Base-by-base conservation (phyloP, 2,329 filamentous ascomycete species). In the Colletotrichum coccodes region DNA sequence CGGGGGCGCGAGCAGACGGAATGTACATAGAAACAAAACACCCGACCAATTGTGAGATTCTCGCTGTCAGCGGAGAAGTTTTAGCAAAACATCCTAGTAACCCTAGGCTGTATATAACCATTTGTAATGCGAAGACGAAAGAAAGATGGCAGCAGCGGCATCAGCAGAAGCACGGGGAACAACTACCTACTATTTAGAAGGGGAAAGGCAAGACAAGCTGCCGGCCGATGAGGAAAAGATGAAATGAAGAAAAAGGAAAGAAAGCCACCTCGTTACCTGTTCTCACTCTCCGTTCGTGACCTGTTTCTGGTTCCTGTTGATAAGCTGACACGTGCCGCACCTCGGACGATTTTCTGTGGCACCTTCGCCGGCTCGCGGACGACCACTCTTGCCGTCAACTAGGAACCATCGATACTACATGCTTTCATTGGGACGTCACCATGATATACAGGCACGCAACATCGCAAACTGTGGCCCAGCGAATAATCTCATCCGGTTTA, bases 41-140 rank as follows among this genome's bases (percentile, higher is more conserved):
- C 44, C 21, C n/a, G 23, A 40, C 42, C 42, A 30, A 46, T 46
- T 58, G 52, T 46, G 47, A 62, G 38, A 67, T 58, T 52, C 63
- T 62, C 34, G 38, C 67, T 52, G 36, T 26, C 46, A 57, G 52
- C 28, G 52, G 58, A 66, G 44, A 53, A n/a, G 57, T 30, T 60
- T 42, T 8, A 6, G 44, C 21, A 40, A 44, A 34, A 38, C 56
- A 59, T 14, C 42, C 23, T 59, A 23, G 54, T 44, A 59, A n/a
- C 26, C 32, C 44, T 28, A 38, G 58, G 60, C 36, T 70, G 65
- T 70, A 68, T n/a, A 70, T 65, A 71, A 21, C 56, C 66, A 34
- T 50, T 68, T 70, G 52, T 71, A 71, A 71, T 71, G 68, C 54
- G 36, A 68, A 70, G 60, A 68, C 38, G 36, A 54, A 34, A 38